phyloP scores from a whole-genome alignment of 1,284 basidiomycete species.

The Stygiomarasmius scandens region DNA sequence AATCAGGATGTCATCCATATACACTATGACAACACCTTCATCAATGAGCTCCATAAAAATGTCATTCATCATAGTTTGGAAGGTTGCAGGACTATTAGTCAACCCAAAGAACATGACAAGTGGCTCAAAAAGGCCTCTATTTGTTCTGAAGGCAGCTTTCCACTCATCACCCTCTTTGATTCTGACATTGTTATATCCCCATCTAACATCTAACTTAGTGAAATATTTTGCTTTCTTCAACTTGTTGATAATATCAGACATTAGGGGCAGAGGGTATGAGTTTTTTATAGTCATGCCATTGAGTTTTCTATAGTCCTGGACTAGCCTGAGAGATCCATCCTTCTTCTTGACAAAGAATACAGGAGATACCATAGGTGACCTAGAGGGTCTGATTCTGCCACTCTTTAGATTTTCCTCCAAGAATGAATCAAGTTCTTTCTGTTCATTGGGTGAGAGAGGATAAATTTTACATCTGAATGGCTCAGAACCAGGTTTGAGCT shows the following conservation, averaged over 20 bases:
- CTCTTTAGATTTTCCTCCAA: slow-evolving; percentile 33
- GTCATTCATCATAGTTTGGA: slow-evolving; percentile 27
- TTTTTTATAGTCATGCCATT: slow-evolving; percentile 36
- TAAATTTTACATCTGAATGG: slow-evolving; percentile 24
- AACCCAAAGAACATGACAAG: slow-evolving; percentile 38
- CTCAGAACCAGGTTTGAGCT: slow-evolving; percentile 34
- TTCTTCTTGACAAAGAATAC: slow-evolving; percentile 48
- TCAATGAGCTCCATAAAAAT: slow-evolving; percentile 24
- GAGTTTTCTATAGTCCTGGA: slow-evolving; percentile 33
- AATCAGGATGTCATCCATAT: slow-evolving; percentile 36
- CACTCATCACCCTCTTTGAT: slow-evolving; percentile 28
- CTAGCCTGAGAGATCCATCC: slow-evolving; percentile 31
- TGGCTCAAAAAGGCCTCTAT: slow-evolving; percentile 24
- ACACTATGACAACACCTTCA: slow-evolving; percentile 27
- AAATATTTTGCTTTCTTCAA: slow-evolving; percentile 27
- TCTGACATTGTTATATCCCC: slow-evolving; percentile 29
- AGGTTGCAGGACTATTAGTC: slow-evolving; percentile 33
- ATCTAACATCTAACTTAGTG: slow-evolving; percentile 32
- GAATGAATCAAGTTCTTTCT: slow-evolving; percentile 22
- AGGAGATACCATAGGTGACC: slow-evolving; percentile 33
- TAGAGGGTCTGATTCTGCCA: slow-evolving; percentile 28
- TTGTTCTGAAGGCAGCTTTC: slow-evolving; percentile 23
- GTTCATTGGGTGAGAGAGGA: slow-evolving; percentile 21
- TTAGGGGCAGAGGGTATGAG: slow-evolving; percentile 33
- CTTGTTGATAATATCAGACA: slow-evolving; percentile 30